phyloP scores from a whole-genome alignment of 2,329 filamentous ascomycete species.

The Penicillium sp. region DNA sequence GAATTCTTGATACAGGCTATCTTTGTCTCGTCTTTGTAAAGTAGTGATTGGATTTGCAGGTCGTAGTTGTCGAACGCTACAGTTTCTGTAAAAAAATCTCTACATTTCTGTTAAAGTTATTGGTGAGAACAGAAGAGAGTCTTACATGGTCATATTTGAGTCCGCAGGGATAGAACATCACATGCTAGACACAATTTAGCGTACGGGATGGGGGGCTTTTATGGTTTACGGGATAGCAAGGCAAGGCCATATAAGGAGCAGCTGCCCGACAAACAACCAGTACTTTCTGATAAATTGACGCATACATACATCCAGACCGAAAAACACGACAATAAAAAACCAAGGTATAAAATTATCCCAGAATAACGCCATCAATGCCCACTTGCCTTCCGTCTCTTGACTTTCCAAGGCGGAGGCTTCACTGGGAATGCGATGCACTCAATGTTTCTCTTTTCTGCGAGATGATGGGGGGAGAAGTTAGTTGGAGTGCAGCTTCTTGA shows the following conservation, averaged over 20 bases:
- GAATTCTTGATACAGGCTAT: conserved; percentile 1
- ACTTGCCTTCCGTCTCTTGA: conserved; percentile 12
- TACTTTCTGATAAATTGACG: conserved; percentile 4
- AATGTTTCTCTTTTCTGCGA: neutral
- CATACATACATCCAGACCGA: conserved; percentile 13
- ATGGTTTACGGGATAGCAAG: neutral
- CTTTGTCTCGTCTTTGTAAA: neutral
- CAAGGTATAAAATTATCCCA: conserved; percentile 26
- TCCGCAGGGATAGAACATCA: neutral
- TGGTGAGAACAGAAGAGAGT: too few relatives aligned
- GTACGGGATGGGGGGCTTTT: too few relatives aligned
- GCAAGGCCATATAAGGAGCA: neutral
- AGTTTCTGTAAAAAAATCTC: neutral
- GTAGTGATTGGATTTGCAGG: neutral
- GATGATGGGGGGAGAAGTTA: conserved; percentile 38
- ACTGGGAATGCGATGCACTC: conserved; percentile 7
- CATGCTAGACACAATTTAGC: neutral
- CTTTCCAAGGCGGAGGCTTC: conserved; percentile 4
- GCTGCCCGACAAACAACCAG: neutral
- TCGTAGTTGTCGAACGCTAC: neutral
- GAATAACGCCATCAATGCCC: conserved; percentile 26
- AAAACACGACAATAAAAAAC: conserved; percentile 10
- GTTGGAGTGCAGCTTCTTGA: conserved; percentile 80
- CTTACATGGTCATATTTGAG: neutral
- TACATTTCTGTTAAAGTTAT: neutral